Evolutionary conservation across 257 asterid genomes (phyloP).

Genomic region (Scutellaria minor): DNA sequence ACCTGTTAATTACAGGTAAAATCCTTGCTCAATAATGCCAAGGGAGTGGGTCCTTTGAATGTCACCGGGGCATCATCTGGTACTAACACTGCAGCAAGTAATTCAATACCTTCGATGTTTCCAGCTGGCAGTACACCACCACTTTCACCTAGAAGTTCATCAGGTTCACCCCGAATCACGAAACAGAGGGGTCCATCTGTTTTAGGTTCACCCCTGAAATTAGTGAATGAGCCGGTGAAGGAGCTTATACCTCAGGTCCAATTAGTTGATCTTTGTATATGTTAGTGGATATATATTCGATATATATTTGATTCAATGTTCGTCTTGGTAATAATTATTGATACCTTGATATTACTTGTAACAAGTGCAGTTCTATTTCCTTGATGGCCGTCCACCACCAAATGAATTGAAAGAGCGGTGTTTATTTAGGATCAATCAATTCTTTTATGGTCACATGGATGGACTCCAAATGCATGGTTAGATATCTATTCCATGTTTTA

Average conservation of each 20-base stretch:
- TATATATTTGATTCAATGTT: neutral
- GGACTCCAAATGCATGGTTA: conserved; percentile 94
- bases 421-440: conserved; percentile 92
- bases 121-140: conserved; percentile 99
- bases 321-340: conserved; percentile 26
- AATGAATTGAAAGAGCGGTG: conserved; percentile 94
- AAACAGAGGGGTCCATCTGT: conserved; percentile 91
- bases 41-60: conserved; percentile 75
- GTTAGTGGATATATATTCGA: conserved; percentile 13
- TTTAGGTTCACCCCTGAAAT: conserved; percentile 85
- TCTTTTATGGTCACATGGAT: conserved; percentile 89
- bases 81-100: conserved; percentile 64
- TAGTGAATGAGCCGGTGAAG: conserved; percentile 84
- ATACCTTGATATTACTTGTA: conserved; percentile 33
- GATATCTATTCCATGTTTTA: conserved; percentile 30
- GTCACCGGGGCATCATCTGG: conserved; percentile 70
- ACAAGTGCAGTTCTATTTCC: conserved; percentile 88
- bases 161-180: conserved; percentile 89
- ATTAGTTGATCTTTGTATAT: conserved; percentile 27
- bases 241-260: conserved; percentile 96
- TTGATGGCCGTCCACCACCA: conserved; percentile 90
- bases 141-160: conserved; percentile 97
- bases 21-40: conserved; percentile 82
- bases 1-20: conserved; percentile 61
- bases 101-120: conserved; percentile 93